Evolutionary conservation across 1,284 basidiomycete genomes (phyloP), one percentile per base, ranked within the genome.

Genomic region (Irpex sp.): DNA sequence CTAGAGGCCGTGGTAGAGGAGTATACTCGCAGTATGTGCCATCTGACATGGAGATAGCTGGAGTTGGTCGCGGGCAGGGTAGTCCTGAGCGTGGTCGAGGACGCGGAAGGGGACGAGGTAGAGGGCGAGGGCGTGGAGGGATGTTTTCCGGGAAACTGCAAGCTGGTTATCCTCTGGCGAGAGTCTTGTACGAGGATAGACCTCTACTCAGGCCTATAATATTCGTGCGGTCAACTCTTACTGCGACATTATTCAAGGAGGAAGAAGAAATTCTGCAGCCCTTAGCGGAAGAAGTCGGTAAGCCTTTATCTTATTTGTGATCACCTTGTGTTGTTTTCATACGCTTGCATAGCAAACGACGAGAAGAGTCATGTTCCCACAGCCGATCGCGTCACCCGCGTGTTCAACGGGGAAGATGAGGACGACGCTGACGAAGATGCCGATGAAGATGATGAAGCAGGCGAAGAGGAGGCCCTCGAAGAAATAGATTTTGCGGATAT

Each of bases 401-500:
- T 91, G 1, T 90, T 91, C 75, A 81, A 80, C 60, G 79, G 75
- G 70, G 67, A 66, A 33, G 65, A 68, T 33, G 68, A 74, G 6
- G 69, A 72, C 37, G 62, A 68, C 5, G 68, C 71, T 9, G n/a
- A 49, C 17, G 69, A 67, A 37, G 62, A 68, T 5, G 68, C 71
- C 9, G n/a, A 49, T 19, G 70, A 67, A 39, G 76, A 76, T 1
- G 54, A 61, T 6, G 53, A 53, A 33, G 31, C 31, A 33, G 31
- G 31, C 8, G 74, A 73, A 4, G 78, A 76, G 31, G 79, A 83
- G 63, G 74, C 76, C 9, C 70, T 89, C 3, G 82, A 85, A 72
- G 88, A 88, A 70, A 78, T 89, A 15, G 85, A 91, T 68, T 91
- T 89, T 65, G 77, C 79, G 19, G 87, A 90, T 57, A 68, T 88